Evolutionary conservation across 495 filamentous ascomycete genomes (phyloP).

Genomic region (Penicillium lividum): DNA sequence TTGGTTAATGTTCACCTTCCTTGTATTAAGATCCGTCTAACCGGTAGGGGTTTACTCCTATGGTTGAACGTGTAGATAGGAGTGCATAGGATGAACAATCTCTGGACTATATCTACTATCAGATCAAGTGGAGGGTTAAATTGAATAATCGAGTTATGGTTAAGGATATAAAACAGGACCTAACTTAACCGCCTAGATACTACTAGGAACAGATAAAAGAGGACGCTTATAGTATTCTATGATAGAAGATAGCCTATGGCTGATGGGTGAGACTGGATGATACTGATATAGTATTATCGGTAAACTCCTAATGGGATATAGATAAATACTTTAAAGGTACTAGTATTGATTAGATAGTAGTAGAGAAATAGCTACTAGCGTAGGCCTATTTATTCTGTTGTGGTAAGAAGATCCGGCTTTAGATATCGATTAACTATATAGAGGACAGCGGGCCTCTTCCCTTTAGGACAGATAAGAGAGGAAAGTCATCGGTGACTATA

Average conservation of each 20-base stretch:
- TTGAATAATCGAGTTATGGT: conserved; percentile 33
- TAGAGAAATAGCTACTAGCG: too few relatives aligned
- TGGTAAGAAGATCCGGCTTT: too few relatives aligned
- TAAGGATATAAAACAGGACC: conserved; percentile 3
- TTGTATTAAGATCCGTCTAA: conserved; percentile 9
- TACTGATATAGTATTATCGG: conserved; percentile 20
- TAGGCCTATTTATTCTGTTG: too few relatives aligned
- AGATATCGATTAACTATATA: too few relatives aligned
- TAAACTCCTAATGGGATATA: not conserved
- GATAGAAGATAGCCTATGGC: conserved; percentile 12
- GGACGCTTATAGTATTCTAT: not conserved
- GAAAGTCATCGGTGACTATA: conserved; percentile 15
- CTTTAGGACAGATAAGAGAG: conserved; percentile 22
- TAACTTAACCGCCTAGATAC: conserved; percentile 24
- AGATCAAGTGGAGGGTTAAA: conserved; percentile 38
- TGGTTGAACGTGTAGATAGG: conserved; percentile 16
- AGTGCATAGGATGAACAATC: conserved; percentile 42
- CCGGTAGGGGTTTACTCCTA: too few relatives aligned
- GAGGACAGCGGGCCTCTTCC: conserved; percentile 2
- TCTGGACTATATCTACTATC: conserved; percentile 36
- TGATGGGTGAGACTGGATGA: conserved; percentile 22
- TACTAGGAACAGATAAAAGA: conserved; percentile 22
- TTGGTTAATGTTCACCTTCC: conserved; percentile 8
- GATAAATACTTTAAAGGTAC: too few relatives aligned
- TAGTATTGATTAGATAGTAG: too few relatives aligned